Conservation (phyloP, 2,329 filamentous ascomycete genomes). For the Aspergillus ustus region DNA sequence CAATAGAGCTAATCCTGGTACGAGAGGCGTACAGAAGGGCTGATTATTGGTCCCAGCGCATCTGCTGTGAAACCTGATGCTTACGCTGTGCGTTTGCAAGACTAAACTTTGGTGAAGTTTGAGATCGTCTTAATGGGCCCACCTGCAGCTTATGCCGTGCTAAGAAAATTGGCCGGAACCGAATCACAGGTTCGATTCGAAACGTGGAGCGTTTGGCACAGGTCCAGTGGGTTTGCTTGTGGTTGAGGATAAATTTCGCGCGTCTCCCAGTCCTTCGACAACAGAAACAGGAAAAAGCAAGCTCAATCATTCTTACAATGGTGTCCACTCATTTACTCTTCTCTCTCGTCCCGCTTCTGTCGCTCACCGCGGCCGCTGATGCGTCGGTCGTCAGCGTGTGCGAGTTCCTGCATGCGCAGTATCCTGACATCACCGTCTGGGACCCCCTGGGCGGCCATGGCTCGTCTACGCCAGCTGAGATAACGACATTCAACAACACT, state of each 20-base stretch:
- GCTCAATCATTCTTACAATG: background rate
- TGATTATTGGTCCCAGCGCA: background rate
- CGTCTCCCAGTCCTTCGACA: background rate
- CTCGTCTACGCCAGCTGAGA: background rate
- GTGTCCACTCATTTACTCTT: background rate
- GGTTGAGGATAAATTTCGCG: too few relatives aligned
- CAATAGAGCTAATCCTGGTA: background rate
- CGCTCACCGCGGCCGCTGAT: background rate
- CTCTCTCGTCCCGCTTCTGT: background rate
- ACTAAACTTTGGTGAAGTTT: too few relatives aligned
- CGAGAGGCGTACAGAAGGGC: background rate
- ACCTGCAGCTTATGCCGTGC: too few relatives aligned
- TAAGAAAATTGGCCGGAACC: too few relatives aligned
- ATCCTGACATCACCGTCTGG: slow-evolving; percentile 6
- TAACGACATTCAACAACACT: background rate
- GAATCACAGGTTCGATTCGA: too few relatives aligned
- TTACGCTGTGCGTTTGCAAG: too few relatives aligned
- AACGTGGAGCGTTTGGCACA: too few relatives aligned
- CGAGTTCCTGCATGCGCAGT: background rate
- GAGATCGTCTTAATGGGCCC: too few relatives aligned
- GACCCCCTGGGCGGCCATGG: background rate
- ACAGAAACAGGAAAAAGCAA: background rate
- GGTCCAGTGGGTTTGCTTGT: too few relatives aligned
- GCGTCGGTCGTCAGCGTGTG: background rate
- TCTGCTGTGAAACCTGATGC: too few relatives aligned